Conservation (phyloP, 2,329 filamentous ascomycete genomes). For the Raffaelea albimanens region DNA sequence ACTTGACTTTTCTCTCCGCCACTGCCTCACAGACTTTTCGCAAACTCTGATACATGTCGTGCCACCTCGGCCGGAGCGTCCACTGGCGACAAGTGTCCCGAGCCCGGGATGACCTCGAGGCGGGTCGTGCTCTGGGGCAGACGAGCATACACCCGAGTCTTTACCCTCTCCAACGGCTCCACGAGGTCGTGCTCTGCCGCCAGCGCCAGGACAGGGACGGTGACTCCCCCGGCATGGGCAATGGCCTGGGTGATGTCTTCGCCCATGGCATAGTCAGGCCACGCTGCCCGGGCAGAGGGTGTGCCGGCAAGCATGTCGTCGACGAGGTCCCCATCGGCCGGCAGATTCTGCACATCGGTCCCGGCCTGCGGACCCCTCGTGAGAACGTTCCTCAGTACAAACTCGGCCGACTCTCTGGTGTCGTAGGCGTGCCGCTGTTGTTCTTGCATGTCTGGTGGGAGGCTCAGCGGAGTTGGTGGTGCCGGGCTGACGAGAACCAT, state of each 20-base stretch:
- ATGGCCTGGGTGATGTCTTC: constrained; percentile 15
- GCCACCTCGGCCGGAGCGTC: constrained; percentile 9
- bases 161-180: constrained; percentile 17
- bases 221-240: too few relatives aligned
- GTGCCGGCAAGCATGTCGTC: constrained; percentile 21
- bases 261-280: constrained; percentile 23
- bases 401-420: constrained; percentile 18
- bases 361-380: constrained; percentile 12
- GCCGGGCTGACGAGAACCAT: constrained; percentile 24
- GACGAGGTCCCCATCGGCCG: constrained; percentile 10
- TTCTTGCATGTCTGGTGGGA: constrained; percentile 22
- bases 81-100: constrained; percentile 10
- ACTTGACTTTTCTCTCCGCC: too few relatives aligned
- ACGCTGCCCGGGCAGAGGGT: constrained; percentile 21
- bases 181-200: background rate
- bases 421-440: constrained; percentile 25
- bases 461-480: constrained; percentile 20
- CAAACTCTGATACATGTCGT: constrained; percentile 15
- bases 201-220: constrained; percentile 11
- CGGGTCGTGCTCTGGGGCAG: constrained; percentile 5
- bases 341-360: background rate
- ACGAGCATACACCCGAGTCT: constrained; percentile 14
- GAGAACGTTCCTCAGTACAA: constrained; percentile 23
- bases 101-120: constrained; percentile 11
- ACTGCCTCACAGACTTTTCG: background rate